Evolutionary conservation across 1,139 yeast genomes (phyloP).

Genomic region (Sugiyamaella xylanicola): DNA sequence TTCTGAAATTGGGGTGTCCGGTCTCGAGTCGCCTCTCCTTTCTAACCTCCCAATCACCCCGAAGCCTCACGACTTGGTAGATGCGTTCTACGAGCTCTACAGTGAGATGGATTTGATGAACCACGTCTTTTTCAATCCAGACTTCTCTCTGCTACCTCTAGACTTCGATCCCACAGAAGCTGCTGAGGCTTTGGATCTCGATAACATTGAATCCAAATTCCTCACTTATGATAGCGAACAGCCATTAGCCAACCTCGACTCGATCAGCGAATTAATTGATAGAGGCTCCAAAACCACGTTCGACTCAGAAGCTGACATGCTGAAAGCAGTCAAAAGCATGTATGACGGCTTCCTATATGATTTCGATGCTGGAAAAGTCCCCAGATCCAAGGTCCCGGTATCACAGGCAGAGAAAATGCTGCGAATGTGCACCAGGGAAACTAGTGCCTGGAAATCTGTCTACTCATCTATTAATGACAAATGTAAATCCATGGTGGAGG

Average conservation of each 20-base stretch:
- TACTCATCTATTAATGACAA: conserved; percentile 4
- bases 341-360: conserved; percentile 9
- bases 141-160: neutral
- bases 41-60: neutral
- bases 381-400: conserved; percentile 2
- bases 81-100: conserved; percentile 15
- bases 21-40: neutral
- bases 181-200: conserved; percentile 11
- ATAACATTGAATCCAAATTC: conserved; percentile 12
- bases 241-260: neutral
- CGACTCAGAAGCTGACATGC: conserved; percentile 2
- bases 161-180: conserved; percentile 9
- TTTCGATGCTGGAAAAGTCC: conserved; percentile 6
- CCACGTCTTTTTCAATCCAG: conserved; percentile 19
- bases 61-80: neutral
- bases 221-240: neutral
- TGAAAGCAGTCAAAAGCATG: conserved; percentile 5
- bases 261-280: conserved; percentile 6
- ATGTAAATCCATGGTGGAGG: conserved; percentile 2
- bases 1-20: no score
- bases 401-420: conserved; percentile 10
- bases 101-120: conserved; percentile 21
- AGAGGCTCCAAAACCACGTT: neutral
- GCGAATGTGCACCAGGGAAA: conserved; percentile 8
- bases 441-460: conserved; percentile 7